Evolutionary conservation across 768 basidiomycete species (phyloP), one percentile per base, ranked within the genome.

Genomic region (Tricholoma furcatifolium): DNA sequence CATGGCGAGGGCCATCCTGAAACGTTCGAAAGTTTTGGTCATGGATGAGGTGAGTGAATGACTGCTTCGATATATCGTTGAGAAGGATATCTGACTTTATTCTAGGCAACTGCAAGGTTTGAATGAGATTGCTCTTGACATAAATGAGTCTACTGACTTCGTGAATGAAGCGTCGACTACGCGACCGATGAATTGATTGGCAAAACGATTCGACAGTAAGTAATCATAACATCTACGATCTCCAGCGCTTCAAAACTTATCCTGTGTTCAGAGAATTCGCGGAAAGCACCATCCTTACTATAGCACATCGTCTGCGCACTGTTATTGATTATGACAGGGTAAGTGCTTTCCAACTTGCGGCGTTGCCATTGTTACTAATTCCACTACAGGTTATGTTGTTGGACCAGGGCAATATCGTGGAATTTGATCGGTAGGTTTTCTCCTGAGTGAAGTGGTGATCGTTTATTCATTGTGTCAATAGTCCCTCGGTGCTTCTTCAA

Each of bases 101-200:
- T 45, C 20, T 43, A 86, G 85, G 87, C 86, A 35, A 85, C 87
- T 38, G 86, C 87, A 42, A 85, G 81, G 82, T 82, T 53, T 42
- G 60, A 2, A 32, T n/a, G 6, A 21, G 27, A 6, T 14, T n/a
- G 11, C 11, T 15, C 27, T 39, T 38, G 9, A 24, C 14, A 42
- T 21, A n/a, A 40, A 46, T 43, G 60, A 12, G 56, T 44, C 24
- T 54, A 60, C 35, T 51, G 46, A 11, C 15, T 44, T 11, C 15
- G 23, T 18, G 24, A n/a, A 46, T 42, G 17, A n/a, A 84, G 83
- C 56, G 90, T 91, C 43, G 89, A 91, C 65, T 90, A 93, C 65
- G 90, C 90, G 18, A 93, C 93, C 0, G 92, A 95, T 64, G 91
- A 93, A 62, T 75, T 93, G 3, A 94, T 91, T 59, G 78, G 86